phyloP scores from a whole-genome alignment of 495 filamentous ascomycete genomes.

The Podospora pseudocomata region DNA sequence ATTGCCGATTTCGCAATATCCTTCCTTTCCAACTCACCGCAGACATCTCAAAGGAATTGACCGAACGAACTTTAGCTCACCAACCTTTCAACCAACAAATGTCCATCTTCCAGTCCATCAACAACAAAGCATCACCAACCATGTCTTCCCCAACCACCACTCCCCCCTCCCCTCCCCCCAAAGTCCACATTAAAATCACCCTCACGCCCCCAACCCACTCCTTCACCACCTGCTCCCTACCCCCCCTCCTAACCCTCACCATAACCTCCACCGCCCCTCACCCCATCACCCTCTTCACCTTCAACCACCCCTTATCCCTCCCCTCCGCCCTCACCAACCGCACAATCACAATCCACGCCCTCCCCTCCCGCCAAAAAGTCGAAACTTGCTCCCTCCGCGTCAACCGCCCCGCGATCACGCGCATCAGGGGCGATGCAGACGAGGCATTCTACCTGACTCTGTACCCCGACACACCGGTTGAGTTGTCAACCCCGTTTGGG shows the following conservation, averaged over 20 bases:
- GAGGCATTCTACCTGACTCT: not conserved
- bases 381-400: not conserved
- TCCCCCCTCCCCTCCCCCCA: not conserved
- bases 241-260: constrained; percentile 1
- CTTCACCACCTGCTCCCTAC: not conserved
- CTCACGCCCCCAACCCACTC: not conserved
- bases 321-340: not conserved
- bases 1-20: too few species aligned
- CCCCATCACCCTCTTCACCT: not conserved
- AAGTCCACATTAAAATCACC: not conserved
- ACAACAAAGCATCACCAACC: not conserved
- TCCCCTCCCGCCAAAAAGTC: not conserved
- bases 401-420: not conserved
- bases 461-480: not conserved
- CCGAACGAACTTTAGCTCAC: too few species aligned
- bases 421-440: not conserved
- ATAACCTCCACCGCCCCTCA: not conserved
- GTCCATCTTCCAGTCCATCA: too few species aligned
- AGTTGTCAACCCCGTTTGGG: not conserved
- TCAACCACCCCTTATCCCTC: not conserved
- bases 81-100: not conserved
- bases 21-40: too few species aligned
- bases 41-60: too few species aligned
- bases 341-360: not conserved
- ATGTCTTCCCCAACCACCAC: not conserved